phyloP scores from a whole-genome alignment of 2,329 filamentous ascomycete genomes.

The Stenocarpella maydis region DNA sequence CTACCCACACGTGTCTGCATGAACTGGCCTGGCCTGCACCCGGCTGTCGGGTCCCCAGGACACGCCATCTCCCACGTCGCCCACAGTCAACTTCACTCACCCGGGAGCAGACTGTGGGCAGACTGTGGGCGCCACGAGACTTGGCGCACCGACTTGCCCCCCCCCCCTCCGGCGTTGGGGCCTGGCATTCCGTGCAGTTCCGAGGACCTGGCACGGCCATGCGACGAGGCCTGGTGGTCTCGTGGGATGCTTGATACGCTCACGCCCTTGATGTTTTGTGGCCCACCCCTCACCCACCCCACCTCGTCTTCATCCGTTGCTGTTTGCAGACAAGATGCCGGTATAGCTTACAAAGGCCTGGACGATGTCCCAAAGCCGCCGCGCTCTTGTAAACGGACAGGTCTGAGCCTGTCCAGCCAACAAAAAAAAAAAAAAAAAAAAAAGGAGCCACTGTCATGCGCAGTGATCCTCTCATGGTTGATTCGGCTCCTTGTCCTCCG shows the following conservation, averaged over 20 bases:
- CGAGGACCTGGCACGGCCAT: background rate
- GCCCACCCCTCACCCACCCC: background rate
- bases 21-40: background rate
- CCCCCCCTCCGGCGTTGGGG: no score
- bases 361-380: background rate
- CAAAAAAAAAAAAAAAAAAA: slow-evolving; percentile 2
- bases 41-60: background rate
- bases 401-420: background rate
- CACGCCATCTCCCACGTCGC: background rate
- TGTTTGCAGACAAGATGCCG: background rate
- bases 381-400: background rate
- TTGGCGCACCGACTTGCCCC: no score
- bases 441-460: background rate
- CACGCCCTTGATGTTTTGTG: background rate
- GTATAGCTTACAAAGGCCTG: background rate
- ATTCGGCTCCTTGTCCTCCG: background rate
- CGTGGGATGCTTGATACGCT: background rate
- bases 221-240: background rate
- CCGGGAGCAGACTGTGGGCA: no score
- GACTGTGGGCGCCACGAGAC: no score
- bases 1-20: background rate
- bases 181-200: no score
- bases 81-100: background rate
- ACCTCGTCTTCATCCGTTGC: slow-evolving; percentile 1
- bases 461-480: background rate